These are phyloP conservation scores for Biscogniauxia marginata DNA, from an alignment of 2,329 filamentous ascomycete genomes.

Conservation along the genomic window DNA sequence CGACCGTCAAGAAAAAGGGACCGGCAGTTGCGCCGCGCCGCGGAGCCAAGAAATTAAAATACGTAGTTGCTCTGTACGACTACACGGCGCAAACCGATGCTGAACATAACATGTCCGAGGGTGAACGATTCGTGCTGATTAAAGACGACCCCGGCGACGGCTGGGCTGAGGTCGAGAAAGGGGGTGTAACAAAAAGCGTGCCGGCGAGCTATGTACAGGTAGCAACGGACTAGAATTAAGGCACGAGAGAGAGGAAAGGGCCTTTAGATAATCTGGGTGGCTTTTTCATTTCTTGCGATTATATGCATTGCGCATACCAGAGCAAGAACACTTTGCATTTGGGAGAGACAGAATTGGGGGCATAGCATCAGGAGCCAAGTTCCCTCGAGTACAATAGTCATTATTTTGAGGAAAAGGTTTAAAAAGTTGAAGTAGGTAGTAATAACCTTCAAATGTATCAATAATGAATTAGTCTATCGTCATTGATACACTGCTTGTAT, in stretches of 20 bases:
- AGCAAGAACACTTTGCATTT: neutral
- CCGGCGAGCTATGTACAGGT: slow-evolving; percentile 90
- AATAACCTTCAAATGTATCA: neutral
- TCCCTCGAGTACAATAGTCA: neutral
- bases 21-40: slow-evolving; percentile 87
- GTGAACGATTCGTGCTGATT: slow-evolving; percentile 87
- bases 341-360: neutral
- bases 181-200: slow-evolving; percentile 81
- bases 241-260: too few species aligned
- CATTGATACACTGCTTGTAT: neutral
- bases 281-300: too few species aligned
- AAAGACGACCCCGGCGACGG: slow-evolving; percentile 88
- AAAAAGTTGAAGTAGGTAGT: neutral
- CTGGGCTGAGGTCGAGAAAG: slow-evolving; percentile 95
- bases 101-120: slow-evolving; percentile 88
- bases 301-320: neutral
- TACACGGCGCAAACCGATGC: slow-evolving; percentile 82
- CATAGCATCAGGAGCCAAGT: neutral
- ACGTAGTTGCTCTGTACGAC: slow-evolving; percentile 90
- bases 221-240: slow-evolving; percentile 17
- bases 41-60: slow-evolving; percentile 89
- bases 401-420: neutral
- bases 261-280: too few species aligned
- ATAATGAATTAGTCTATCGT: neutral
- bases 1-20: slow-evolving; percentile 74